These are phyloP conservation scores for Fraxinus cuspidata DNA, from an alignment of 257 asterid genomes.

Conservation along the genomic window DNA sequence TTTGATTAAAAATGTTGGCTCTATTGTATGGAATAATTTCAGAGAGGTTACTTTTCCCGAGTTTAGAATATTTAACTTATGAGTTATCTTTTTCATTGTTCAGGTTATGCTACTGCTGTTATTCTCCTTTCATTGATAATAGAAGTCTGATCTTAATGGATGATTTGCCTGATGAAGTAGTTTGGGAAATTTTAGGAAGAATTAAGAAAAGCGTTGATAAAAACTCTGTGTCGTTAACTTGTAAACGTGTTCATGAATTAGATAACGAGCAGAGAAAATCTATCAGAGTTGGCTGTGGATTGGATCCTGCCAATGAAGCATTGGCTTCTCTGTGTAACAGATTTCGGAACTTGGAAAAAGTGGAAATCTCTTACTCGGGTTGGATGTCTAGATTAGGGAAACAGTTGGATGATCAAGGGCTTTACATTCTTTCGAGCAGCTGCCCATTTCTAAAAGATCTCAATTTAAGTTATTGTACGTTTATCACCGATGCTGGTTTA, in stretches of 20 bases:
- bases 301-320: slow-evolving; percentile 67
- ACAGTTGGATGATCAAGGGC: slow-evolving; percentile 73
- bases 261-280: slow-evolving; percentile 62
- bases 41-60: not conserved
- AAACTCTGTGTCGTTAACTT: slow-evolving; percentile 63
- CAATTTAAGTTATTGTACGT: slow-evolving; percentile 75
- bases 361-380: slow-evolving; percentile 77
- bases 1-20: not conserved
- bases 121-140: not conserved
- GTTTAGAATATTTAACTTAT: not conserved
- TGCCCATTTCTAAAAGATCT: slow-evolving; percentile 63
- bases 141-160: slow-evolving; percentile 50
- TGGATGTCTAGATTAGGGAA: slow-evolving; percentile 88
- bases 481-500: slow-evolving; percentile 72
- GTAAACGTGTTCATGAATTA: slow-evolving; percentile 62
- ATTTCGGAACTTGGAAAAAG: slow-evolving; percentile 58
- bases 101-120: slow-evolving; percentile 11
- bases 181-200: slow-evolving; percentile 67
- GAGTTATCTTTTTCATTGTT: not conserved
- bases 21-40: not conserved
- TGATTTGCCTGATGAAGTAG: slow-evolving; percentile 69
- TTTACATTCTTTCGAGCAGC: slow-evolving; percentile 49
- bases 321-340: slow-evolving; percentile 59
- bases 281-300: slow-evolving; percentile 73
- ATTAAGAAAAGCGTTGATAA: slow-evolving; percentile 49